Evolutionary conservation across 2,329 filamentous ascomycete genomes (phyloP).

Genomic region (Ophiocordyceps polyrhachis-furcata): DNA sequence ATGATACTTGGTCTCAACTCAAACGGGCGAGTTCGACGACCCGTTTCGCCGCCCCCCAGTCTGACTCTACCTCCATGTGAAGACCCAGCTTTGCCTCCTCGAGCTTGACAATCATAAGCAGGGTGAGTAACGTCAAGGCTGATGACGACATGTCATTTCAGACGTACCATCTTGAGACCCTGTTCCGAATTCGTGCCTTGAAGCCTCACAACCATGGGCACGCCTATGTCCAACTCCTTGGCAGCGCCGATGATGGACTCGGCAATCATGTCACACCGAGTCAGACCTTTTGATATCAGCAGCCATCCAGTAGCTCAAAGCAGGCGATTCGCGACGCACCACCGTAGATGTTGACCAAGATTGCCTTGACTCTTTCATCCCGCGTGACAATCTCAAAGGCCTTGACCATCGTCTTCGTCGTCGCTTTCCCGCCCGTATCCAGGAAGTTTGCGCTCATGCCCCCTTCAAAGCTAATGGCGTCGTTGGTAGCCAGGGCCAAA

Average conservation of each 20-base stretch:
- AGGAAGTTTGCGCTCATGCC: constrained; percentile 67
- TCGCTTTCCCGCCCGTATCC: constrained; percentile 80
- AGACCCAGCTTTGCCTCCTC: constrained; percentile 16
- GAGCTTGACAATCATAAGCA: constrained; percentile 10
- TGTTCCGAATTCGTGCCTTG: constrained; percentile 26
- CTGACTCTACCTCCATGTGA: constrained; percentile 14
- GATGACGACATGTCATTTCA: not conserved
- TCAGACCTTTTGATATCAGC: constrained; percentile 18
- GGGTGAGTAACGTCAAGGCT: not conserved
- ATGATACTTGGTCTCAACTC: not conserved
- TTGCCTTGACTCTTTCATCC: constrained; percentile 52
- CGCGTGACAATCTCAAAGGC: constrained; percentile 56
- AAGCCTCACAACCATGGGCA: constrained; percentile 26
- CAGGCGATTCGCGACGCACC: constrained; percentile 7
- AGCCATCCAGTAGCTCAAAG: not conserved
- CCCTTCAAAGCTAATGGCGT: constrained; percentile 50
- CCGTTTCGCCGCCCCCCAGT: constrained; percentile 15
- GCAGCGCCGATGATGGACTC: constrained; percentile 26
- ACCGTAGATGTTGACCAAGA: constrained; percentile 39
- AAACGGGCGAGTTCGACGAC: constrained; percentile 14
- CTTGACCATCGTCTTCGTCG: constrained; percentile 58
- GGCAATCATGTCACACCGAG: constrained; percentile 31
- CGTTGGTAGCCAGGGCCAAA: constrained; percentile 79
- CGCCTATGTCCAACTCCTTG: constrained; percentile 15
- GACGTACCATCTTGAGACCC: constrained; percentile 21